A percentile compares a stretch with the other conserved stretches of the same genome.
Conservation (phyloP, 2,329 filamentous ascomycete species). For the Colletotrichum musae region DNA sequence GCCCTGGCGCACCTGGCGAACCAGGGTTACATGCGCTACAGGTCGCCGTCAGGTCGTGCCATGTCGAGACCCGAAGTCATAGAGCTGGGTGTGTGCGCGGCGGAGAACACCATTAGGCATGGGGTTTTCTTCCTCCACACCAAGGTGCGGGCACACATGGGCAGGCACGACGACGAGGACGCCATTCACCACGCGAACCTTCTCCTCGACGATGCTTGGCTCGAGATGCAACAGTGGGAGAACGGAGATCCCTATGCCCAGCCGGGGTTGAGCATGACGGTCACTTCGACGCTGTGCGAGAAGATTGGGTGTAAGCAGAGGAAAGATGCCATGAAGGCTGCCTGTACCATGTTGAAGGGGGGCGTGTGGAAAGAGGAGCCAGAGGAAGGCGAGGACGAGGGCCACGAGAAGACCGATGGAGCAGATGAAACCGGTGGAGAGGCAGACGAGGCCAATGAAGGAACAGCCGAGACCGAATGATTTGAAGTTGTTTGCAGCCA, state of each 20-base stretch:
- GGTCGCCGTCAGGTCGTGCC: constrained; percentile 16
- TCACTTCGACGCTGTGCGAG: constrained; percentile 18
- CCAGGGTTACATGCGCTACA: constrained; percentile 34
- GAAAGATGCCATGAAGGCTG: constrained; percentile 22
- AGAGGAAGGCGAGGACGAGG: constrained; percentile 6
- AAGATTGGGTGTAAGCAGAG: constrained; percentile 29
- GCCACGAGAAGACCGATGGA: constrained; percentile 17
- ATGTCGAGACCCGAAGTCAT: constrained; percentile 25
- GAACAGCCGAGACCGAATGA: not conserved
- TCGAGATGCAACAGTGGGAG: constrained; percentile 40
- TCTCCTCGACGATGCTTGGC: constrained; percentile 35
- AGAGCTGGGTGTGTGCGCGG: constrained; percentile 39
- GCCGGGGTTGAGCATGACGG: constrained; percentile 40
- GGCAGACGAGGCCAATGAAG: not conserved
- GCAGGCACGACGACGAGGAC: constrained; percentile 13
- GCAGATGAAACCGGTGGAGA: not conserved
- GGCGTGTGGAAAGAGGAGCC: constrained; percentile 21
- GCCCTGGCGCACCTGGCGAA: constrained; percentile 34
- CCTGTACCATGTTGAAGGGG: constrained; percentile 30
- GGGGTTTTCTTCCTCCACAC: constrained; percentile 39
- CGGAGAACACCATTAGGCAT: constrained; percentile 39
- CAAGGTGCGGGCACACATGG: constrained; percentile 14
- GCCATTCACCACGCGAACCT: constrained; percentile 29
- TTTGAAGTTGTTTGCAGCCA: too few relatives aligned
- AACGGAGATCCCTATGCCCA: constrained; percentile 33